phyloP scores from a whole-genome alignment of 2,329 filamentous ascomycete species.

The Setomelanomma holmii region DNA sequence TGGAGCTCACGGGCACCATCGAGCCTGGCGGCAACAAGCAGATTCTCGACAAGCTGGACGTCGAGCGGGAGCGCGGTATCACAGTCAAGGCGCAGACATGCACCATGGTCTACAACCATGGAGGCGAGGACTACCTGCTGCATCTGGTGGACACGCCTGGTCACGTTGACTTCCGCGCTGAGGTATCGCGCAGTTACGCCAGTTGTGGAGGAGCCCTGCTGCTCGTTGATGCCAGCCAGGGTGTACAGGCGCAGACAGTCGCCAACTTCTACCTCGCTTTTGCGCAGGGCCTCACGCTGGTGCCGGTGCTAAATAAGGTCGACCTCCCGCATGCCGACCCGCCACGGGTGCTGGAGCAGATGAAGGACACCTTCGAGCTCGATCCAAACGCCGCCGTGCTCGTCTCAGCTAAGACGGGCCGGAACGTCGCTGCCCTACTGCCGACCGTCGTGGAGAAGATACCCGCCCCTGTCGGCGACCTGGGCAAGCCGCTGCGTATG shows the following conservation, averaged over 20 bases:
- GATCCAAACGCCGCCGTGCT: conserved; percentile 75
- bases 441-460: conserved; percentile 86
- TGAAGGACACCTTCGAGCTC: conserved; percentile 85
- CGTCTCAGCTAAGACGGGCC: conserved; percentile 93
- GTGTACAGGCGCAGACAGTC: conserved; percentile 96
- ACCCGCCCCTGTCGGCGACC: conserved; percentile 78
- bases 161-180: conserved; percentile 96
- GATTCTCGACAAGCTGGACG: conserved; percentile 94
- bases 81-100: conserved; percentile 99
- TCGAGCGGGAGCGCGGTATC: conserved; percentile 94
- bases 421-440: conserved; percentile 83
- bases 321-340: conserved; percentile 90
- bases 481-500: conserved; percentile 76
- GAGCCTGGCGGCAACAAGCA: conserved; percentile 86
- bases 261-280: conserved; percentile 99
- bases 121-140: conserved; percentile 86
- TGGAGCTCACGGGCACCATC: conserved; percentile 95
- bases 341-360: conserved; percentile 83
- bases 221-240: conserved; percentile 94
- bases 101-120: conserved; percentile 92
- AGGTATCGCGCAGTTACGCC: conserved; percentile 94
- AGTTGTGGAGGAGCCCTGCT: conserved; percentile 90
- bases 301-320: conserved; percentile 97
- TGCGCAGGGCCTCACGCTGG: conserved; percentile 81
- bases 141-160: conserved; percentile 97